Evolutionary conservation across 306 rosid species (phyloP).

Genomic region (Cicer pinnatifidum): DNA sequence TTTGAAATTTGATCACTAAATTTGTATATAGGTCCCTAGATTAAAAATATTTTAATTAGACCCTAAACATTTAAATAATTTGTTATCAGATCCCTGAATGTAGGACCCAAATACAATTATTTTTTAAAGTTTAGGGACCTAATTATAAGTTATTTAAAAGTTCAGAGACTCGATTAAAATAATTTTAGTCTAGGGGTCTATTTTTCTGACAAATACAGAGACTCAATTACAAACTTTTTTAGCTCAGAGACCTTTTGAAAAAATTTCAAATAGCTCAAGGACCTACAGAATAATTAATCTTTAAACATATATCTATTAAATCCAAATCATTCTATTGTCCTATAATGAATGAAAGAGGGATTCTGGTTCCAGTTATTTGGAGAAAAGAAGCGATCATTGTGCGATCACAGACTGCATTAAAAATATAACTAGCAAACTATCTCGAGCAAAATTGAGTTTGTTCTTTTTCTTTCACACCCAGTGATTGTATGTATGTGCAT

Average conservation of each 20-base stretch:
- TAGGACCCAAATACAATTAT: too few species aligned
- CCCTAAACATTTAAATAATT: background rate
- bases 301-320: conserved; percentile 13
- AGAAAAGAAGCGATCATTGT: conserved; percentile 18
- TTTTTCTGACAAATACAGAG: background rate
- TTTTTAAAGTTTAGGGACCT: background rate
- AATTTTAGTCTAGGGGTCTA: background rate
- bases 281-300: background rate
- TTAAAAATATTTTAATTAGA: too few species aligned
- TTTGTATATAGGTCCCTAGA: too few species aligned
- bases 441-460: conserved; percentile 17
- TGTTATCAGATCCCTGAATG: too few species aligned
- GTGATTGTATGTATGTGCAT: background rate
- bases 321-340: background rate
- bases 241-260: background rate
- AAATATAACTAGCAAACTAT: conserved; percentile 12
- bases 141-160: too few species aligned
- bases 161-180: too few species aligned
- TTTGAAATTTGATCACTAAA: background rate
- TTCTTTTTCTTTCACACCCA: background rate
- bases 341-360: background rate
- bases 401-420: background rate
- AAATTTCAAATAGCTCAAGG: background rate
- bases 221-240: background rate
- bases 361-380: background rate